phyloP scores from a whole-genome alignment of 495 filamentous ascomycete species.

The Annulohypoxylon maeteangense region DNA sequence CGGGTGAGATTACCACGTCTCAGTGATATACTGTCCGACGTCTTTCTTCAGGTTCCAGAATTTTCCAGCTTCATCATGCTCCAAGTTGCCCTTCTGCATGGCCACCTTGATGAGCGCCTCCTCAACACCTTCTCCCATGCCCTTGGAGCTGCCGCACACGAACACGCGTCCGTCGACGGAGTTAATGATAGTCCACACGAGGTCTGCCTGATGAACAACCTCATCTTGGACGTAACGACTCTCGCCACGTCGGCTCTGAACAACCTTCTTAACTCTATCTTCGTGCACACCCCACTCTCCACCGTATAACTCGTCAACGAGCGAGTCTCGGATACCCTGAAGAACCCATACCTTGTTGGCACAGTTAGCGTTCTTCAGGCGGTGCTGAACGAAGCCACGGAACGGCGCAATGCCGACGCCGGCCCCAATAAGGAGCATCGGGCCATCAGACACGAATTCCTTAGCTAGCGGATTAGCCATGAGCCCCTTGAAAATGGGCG shows the following conservation, averaged over 20 bases:
- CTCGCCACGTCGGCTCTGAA: conserved; percentile 82
- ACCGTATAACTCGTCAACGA: conserved; percentile 93
- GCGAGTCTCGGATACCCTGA: conserved; percentile 92
- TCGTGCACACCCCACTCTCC: conserved; percentile 97
- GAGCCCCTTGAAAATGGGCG: conserved; percentile 98
- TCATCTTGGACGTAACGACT: conserved; percentile 90
- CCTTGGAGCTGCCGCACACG: conserved; percentile 91
- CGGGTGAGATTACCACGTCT: conserved; percentile 64
- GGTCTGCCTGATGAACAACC: conserved; percentile 84
- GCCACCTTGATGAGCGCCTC: conserved; percentile 81
- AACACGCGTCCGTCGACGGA: conserved; percentile 92
- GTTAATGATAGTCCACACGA: conserved; percentile 97
- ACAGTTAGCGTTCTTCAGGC: conserved; percentile 94
- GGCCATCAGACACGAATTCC: conserved; percentile 89
- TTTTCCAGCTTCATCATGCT: conserved; percentile 73
- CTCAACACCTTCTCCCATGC: conserved; percentile 98
- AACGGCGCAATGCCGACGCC: conserved; percentile 98
- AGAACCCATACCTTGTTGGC: conserved; percentile 99
- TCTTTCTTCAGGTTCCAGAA: conserved; percentile 89
- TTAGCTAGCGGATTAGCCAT: conserved; percentile 96
- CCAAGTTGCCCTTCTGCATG: conserved; percentile 81
- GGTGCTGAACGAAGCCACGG: conserved; percentile 94
- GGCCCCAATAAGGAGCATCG: conserved; percentile 96
- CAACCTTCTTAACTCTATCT: conserved; percentile 89
- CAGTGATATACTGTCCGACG: conserved; percentile 86